Base-by-base conservation (phyloP, 305 asterid species). In the Striga hermonthica region DNA sequence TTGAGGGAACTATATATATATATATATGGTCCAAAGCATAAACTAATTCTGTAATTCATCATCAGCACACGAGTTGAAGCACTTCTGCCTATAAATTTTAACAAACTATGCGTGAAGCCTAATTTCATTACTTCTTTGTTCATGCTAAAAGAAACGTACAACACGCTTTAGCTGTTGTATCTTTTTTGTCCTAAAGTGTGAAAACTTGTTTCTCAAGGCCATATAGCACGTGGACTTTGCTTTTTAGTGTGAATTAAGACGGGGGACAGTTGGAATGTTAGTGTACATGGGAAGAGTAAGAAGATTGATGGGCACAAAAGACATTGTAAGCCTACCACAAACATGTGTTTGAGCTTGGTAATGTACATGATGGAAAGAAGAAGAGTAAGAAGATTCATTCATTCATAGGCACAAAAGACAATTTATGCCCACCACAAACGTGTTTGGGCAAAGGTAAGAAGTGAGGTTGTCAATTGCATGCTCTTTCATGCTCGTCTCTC, bases 141-240 rank as follows among this genome's bases (percentile, higher is more conserved):
- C 75, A 71, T 72, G 74, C 66, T 57, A 68, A 68, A 71, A 52
- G 74, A 67, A 58, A 69, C 13, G 66, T 4, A 14, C 12, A 11
- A 11, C 71, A 72, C 9, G 75, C 68, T 64, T 71, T 63, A 45
- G 13, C 66, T 45, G 58, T 58, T 70, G 54, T 16, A 47, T 2
- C 54, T 48, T 15, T 4, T 22, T 52, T 52, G 10, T 60, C 28
- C 16, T 3, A 14, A 6, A 54, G 44, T 60, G 56, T 14, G 53
- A 34, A 43, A 56, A 41, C 22, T 37, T 0, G 57, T 57, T 72
- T 34, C 52, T 60, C 9, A 43, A 43, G 44, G 63, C 52, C 54
- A 56, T 53, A 66, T 28, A 48, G 7, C 79, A 72, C 79, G 75
- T 66, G 84, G 72, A 47, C 67, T 44, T 70, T 79, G 80, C 76